Evolutionary conservation across 495 filamentous ascomycete genomes (phyloP).

Genomic region (Aspergillus egyptiacus): DNA sequence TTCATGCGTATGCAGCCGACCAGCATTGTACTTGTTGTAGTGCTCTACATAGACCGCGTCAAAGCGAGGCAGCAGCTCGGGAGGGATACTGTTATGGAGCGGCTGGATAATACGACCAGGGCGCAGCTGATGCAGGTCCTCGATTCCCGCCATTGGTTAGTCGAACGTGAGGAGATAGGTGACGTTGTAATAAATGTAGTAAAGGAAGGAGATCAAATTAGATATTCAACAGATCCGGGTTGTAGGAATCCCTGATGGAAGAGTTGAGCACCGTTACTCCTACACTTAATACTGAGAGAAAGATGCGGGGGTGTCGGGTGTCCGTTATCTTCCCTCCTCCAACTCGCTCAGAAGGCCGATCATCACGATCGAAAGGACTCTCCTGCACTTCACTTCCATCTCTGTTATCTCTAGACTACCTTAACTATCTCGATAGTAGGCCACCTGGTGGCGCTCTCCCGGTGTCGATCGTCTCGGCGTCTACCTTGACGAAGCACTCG

Average conservation of each 20-base stretch:
- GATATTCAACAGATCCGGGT: no score
- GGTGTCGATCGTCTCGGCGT: neutral
- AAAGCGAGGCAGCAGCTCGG: slow-evolving; percentile 26
- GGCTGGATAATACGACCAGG: slow-evolving; percentile 23
- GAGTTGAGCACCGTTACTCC: no score
- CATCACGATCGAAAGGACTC: neutral
- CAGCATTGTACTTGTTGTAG: slow-evolving; percentile 36
- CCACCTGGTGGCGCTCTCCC: neutral
- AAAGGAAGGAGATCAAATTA: no score
- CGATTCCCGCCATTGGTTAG: slow-evolving; percentile 15
- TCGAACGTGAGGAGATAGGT: neutral
- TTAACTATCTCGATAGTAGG: neutral
- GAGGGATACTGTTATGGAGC: slow-evolving; percentile 36
- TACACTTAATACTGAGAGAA: no score
- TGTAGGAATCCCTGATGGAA: no score
- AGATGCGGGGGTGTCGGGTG: slow-evolving; percentile 4
- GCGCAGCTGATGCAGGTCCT: slow-evolving; percentile 22
- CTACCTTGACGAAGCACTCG: neutral
- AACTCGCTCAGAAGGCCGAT: slow-evolving; percentile 3
- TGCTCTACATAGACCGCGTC: slow-evolving; percentile 33
- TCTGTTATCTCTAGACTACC: neutral
- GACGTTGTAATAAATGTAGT: neutral
- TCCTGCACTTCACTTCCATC: neutral
- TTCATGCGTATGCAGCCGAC: slow-evolving; percentile 37
- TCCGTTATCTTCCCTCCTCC: slow-evolving; percentile 4